These are phyloP conservation scores for Glycine latifolia DNA, from an alignment of 306 rosid species.

Conservation along the genomic window DNA sequence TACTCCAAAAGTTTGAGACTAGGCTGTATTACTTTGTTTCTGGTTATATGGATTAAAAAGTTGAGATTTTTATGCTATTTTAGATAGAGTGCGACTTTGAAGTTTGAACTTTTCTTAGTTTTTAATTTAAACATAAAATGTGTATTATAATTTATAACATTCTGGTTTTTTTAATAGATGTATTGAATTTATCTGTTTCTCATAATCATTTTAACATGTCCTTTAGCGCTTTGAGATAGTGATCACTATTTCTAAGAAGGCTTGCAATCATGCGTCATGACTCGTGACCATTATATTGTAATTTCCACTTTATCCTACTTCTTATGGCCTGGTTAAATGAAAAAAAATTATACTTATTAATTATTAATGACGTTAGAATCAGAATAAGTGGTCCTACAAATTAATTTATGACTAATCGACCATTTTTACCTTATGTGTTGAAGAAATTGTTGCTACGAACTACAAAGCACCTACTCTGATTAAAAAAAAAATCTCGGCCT, in stretches of 20 bases:
- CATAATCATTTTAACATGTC: slow-evolving; percentile 32
- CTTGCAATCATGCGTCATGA: slow-evolving; percentile 46
- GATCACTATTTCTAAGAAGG: slow-evolving; percentile 16
- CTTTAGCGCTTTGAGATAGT: slow-evolving; percentile 19
- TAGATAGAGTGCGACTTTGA: slow-evolving; percentile 40
- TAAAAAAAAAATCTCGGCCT: background rate
- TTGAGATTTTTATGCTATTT: slow-evolving; percentile 42
- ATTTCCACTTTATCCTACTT: slow-evolving; percentile 37
- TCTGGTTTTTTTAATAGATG: slow-evolving; percentile 32
- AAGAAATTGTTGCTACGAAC: background rate
- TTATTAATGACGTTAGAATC: background rate
- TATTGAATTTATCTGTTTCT: slow-evolving; percentile 19
- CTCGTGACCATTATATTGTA: slow-evolving; percentile 29
- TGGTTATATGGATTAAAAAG: slow-evolving; percentile 39
- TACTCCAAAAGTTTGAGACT: slow-evolving; percentile 17
- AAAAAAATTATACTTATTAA: slow-evolving; percentile 15
- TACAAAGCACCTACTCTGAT: background rate
- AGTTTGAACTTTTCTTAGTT: slow-evolving; percentile 30
- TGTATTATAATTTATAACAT: background rate
- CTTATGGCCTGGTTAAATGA: slow-evolving; percentile 37
- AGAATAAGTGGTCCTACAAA: slow-evolving; percentile 29
- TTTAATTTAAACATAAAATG: background rate
- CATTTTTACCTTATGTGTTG: background rate
- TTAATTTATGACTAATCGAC: slow-evolving; percentile 14
- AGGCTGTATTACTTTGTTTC: slow-evolving; percentile 15